Percentiles rank a stretch among this genome's conserved stretches.
phyloP scores from a whole-genome alignment of 495 filamentous ascomycete species.

The Hyaloscypha hepaticicola region DNA sequence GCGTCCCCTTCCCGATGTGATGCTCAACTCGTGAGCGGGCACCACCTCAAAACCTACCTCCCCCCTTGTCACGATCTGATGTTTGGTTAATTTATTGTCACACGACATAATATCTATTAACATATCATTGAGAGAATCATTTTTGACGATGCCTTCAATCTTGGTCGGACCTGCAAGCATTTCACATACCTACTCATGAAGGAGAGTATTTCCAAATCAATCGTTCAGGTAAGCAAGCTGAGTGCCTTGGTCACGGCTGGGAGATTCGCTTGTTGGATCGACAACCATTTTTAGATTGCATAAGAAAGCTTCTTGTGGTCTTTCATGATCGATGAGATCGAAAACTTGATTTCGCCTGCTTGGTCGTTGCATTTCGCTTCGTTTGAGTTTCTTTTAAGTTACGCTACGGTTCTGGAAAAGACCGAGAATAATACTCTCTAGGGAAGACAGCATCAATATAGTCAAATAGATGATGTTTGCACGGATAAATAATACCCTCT shows the following conservation, averaged over 20 bases:
- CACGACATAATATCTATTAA: slow-evolving; percentile 65
- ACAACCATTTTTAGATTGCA: slow-evolving; percentile 72
- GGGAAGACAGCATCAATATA: slow-evolving; percentile 67
- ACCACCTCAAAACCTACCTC: too few relatives aligned
- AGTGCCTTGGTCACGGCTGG: slow-evolving; percentile 33
- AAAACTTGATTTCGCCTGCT: slow-evolving; percentile 67
- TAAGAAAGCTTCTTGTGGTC: slow-evolving; percentile 63
- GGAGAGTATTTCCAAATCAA: slow-evolving; percentile 53
- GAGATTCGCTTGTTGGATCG: slow-evolving; percentile 63
- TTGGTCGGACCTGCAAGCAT: slow-evolving; percentile 50
- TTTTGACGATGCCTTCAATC: slow-evolving; percentile 49
- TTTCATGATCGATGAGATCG: slow-evolving; percentile 70
- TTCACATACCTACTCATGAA: slow-evolving; percentile 56
- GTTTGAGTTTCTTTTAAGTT: slow-evolving; percentile 42
- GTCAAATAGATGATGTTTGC: too few relatives aligned
- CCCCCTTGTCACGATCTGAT: too few relatives aligned
- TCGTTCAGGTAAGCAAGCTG: slow-evolving; percentile 17
- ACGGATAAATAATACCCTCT: too few relatives aligned
- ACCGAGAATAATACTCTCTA: slow-evolving; percentile 50
- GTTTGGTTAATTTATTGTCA: slow-evolving; percentile 39
- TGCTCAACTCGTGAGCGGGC: too few relatives aligned
- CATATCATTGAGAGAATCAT: slow-evolving; percentile 55
- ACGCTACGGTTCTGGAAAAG: slow-evolving; percentile 33
- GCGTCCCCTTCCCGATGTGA: too few relatives aligned
- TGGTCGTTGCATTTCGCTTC: slow-evolving; percentile 67